Evolutionary conservation across 176 grass and related monocot genomes (phyloP).

Genomic region (Sorghum bicolor): DNA sequence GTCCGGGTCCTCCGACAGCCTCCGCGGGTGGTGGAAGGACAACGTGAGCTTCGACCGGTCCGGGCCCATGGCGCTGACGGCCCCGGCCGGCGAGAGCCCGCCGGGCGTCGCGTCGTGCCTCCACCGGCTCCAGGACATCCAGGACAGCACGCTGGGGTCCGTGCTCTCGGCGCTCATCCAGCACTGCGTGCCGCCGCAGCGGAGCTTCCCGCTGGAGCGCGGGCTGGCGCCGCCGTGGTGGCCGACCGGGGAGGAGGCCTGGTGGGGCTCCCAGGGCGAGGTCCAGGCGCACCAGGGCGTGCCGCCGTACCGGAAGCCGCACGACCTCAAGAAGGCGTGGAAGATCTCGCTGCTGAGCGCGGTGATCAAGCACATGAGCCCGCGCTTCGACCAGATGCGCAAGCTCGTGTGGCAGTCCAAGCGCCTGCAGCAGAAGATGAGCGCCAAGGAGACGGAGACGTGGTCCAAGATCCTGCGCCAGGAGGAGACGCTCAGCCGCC

Average conservation of each 20-base stretch:
- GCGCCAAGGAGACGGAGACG: conserved; percentile 47
- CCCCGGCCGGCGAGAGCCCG: neutral
- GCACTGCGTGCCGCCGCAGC: conserved; percentile 65
- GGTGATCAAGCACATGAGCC: conserved; percentile 83
- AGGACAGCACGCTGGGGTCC: conserved; percentile 64
- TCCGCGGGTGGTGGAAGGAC: conserved; percentile 71
- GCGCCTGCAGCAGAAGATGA: conserved; percentile 74
- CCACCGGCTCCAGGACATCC: conserved; percentile 48
- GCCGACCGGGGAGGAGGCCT: conserved; percentile 62
- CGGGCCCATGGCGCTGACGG: conserved; percentile 38
- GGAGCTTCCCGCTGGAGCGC: conserved; percentile 62
- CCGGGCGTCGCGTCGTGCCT: conserved; percentile 8
- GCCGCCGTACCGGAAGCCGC: conserved; percentile 79
- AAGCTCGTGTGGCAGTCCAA: conserved; percentile 71
- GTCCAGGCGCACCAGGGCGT: conserved; percentile 44
- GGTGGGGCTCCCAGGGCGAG: conserved; percentile 73
- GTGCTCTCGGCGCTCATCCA: conserved; percentile 73
- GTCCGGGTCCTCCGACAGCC: conserved; percentile 71
- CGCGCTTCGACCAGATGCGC: conserved; percentile 54
- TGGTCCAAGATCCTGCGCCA: conserved; percentile 61
- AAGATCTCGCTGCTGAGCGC: conserved; percentile 63
- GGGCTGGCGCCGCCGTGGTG: conserved; percentile 65
- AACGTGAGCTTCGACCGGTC: conserved; percentile 61
- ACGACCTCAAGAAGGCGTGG: conserved; percentile 89
- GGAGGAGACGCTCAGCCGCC: conserved; percentile 42